Evolutionary conservation across 106 monocot genomes (phyloP).

Genomic region (Xerophyta viscosa): DNA sequence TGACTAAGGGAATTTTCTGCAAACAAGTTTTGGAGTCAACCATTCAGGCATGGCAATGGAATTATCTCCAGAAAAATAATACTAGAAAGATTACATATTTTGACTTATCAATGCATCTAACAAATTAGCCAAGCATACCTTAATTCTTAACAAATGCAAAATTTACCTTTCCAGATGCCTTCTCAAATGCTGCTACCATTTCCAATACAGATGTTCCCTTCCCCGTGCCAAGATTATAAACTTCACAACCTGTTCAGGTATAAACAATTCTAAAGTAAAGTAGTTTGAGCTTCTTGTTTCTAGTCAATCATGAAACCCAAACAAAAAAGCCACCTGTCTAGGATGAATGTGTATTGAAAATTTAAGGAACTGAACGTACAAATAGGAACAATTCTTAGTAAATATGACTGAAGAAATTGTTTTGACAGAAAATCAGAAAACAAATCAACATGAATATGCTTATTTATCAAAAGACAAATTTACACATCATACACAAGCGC

Average conservation of each 20-base stretch:
- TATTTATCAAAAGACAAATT: too few species aligned
- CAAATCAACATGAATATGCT: too few species aligned
- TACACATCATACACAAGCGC: too few species aligned
- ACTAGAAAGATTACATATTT: too few species aligned
- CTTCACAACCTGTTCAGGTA: slow-evolving; percentile 59
- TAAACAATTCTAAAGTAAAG: slow-evolving; percentile 3
- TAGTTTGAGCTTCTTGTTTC: neutral
- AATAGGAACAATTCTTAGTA: too few species aligned
- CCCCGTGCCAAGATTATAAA: slow-evolving; percentile 84
- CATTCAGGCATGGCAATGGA: neutral
- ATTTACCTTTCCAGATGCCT: slow-evolving; percentile 77
- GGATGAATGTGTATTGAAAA: too few species aligned
- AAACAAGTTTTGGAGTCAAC: neutral
- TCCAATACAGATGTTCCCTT: slow-evolving; percentile 80
- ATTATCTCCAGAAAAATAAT: neutral
- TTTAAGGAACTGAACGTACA: too few species aligned
- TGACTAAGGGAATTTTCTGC: slow-evolving; percentile 77
- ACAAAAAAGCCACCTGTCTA: neutral
- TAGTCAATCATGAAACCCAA: too few species aligned
- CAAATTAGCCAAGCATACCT: too few species aligned
- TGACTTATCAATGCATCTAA: too few species aligned
- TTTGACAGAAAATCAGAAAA: too few species aligned
- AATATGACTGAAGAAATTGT: neutral
- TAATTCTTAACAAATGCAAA: neutral
- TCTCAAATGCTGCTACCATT: slow-evolving; percentile 90